Conservation (phyloP, 441 rosid species). For the Brassica hybrid region DNA sequence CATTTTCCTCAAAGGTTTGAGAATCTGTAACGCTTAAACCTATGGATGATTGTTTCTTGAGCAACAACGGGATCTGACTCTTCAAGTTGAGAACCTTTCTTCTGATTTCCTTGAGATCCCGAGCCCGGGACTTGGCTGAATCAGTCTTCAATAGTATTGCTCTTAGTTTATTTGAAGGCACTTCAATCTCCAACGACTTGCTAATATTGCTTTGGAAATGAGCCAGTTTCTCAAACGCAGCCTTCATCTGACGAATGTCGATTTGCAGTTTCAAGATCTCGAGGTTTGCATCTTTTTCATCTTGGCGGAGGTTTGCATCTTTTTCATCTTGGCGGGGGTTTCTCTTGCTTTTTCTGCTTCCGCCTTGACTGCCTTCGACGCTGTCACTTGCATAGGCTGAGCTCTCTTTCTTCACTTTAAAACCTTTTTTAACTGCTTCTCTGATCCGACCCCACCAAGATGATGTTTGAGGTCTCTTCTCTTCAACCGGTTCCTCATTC, state of each 20-base stretch:
- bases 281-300: neutral
- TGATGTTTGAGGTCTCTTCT: conserved; percentile 10
- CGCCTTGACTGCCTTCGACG: conserved; percentile 28
- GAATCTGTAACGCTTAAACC: conserved; percentile 10
- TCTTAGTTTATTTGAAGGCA: neutral
- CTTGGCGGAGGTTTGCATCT: neutral
- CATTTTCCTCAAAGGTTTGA: conserved; percentile 12
- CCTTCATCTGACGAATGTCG: conserved; percentile 37
- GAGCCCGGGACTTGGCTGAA: neutral
- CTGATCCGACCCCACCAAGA: neutral
- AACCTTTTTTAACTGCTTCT: neutral
- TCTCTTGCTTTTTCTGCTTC: conserved; percentile 5
- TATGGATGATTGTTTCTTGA: conserved; percentile 33
- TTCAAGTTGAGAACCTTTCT: conserved; percentile 41
- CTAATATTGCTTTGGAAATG: conserved; percentile 25
- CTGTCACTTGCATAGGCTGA: conserved; percentile 16
- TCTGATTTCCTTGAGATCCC: conserved; percentile 39
- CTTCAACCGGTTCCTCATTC: neutral
- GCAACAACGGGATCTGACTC: conserved; percentile 40
- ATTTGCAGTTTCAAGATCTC: conserved; percentile 16
- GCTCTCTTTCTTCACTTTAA: conserved; percentile 4
- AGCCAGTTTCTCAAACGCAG: conserved; percentile 33
- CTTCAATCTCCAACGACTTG: neutral
- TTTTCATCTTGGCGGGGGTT: neutral
- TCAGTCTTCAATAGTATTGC: neutral